Evolutionary conservation across 2,329 filamentous ascomycete genomes (phyloP), one percentile per base, ranked within the genome.

Genomic region (Sphaerulina musiva): DNA sequence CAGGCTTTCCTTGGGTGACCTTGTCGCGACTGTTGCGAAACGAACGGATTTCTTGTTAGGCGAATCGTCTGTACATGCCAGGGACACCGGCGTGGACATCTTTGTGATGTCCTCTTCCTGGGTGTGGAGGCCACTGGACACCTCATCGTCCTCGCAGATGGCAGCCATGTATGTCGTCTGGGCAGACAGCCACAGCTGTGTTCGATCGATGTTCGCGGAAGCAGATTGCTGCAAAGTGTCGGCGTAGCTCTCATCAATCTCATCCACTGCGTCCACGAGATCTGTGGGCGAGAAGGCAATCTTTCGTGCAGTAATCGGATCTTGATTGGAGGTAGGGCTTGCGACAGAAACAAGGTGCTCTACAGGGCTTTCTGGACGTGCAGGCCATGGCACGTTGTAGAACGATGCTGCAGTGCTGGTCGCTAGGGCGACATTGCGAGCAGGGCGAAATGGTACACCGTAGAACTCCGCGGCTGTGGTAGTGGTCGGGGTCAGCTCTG

Each of bases 381-480:
- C 47, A 4, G 53, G 39, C 87, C 90, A 96, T 4, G 91, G 90
- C 23, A 86, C 78, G 57, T 85, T 84, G 73, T 97, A 96, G 66
- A 96, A 97, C 54, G 86, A 84, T 68, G 95, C 89, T 5, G 92
- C 92, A 14, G 87, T 91, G 26, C 89, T 89, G 1, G 92, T 95
- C 0, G 90, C 90, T 1, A 90, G 89, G 12, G 58, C 14, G 1
- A 57, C 47, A n/a, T 41, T 46, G 12, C 42, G 44, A 17, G 50
- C 51, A 72, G 72, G 60, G 77, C 79, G 62, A 85, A 90, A 96
- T 2, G 91, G 90, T 29, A 86, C 80, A 59, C 86, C 84, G 73
- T 97, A 97, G 66, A 96, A 97, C 59, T 86, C 83, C 68, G 95
- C 89, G 8, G 92, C 92, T n/a, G 86, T 90, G 31, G 89, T 89